Evolutionary conservation across 106 monocot genomes (phyloP).

Genomic region (Phalaenopsis equestris): DNA sequence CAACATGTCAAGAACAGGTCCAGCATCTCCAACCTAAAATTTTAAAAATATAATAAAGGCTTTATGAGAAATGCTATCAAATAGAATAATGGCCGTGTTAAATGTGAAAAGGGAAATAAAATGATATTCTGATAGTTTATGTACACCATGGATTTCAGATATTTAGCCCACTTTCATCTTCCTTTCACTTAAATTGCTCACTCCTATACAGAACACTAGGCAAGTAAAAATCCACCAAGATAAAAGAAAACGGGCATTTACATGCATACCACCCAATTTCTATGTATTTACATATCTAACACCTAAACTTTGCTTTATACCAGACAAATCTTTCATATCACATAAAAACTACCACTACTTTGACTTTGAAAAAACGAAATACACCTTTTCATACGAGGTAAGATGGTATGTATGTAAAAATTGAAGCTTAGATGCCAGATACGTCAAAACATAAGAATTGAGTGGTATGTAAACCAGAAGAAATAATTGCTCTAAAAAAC

Average conservation of each 20-base stretch:
- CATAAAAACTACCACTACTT: no score
- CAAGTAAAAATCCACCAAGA: not conserved
- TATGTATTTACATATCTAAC: no score
- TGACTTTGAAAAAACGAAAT: no score
- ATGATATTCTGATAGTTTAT: constrained; percentile 4
- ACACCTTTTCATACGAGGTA: no score
- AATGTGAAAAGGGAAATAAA: not conserved
- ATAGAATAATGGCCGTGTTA: not conserved
- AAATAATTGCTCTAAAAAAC: no score
- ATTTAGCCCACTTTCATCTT: not conserved
- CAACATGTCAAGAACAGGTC: constrained; percentile 83
- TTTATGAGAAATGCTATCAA: not conserved
- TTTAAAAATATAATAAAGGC: not conserved
- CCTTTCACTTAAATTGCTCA: not conserved
- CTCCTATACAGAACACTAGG: not conserved
- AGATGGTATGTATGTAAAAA: no score
- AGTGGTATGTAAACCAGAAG: no score
- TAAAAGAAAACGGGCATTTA: not conserved
- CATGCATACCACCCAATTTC: no score
- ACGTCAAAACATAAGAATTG: no score
- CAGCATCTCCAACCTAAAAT: constrained; percentile 77
- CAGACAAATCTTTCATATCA: no score
- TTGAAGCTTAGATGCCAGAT: no score
- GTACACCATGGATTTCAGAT: not conserved
- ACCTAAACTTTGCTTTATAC: no score